Evolutionary conservation across 2,329 filamentous ascomycete genomes (phyloP).

Genomic region (Cercospora sp.): DNA sequence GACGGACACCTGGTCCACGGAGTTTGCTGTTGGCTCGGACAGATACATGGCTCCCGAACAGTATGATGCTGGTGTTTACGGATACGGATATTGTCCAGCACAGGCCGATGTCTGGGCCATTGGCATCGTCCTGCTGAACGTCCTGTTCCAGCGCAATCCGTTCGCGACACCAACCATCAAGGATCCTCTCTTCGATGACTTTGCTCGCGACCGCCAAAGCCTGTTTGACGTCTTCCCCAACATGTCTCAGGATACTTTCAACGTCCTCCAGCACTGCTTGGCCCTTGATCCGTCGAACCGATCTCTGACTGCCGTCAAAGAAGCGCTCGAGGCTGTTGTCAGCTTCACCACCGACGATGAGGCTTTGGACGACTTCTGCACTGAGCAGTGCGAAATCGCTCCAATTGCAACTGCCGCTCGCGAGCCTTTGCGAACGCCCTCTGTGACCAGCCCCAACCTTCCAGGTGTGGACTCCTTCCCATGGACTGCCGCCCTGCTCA

Average conservation of each 20-base stretch:
- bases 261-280: constrained; percentile 88
- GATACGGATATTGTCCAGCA: constrained; percentile 79
- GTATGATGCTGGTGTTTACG: constrained; percentile 78
- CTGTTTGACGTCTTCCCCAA: constrained; percentile 97
- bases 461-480: constrained; percentile 80
- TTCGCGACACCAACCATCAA: constrained; percentile 87
- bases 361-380: constrained; percentile 88
- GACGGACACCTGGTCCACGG: constrained; percentile 83
- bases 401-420: constrained; percentile 77
- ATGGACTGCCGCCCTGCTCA: constrained; percentile 88
- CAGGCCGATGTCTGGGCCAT: constrained; percentile 97
- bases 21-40: constrained; percentile 93
- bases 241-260: constrained; percentile 97
- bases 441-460: constrained; percentile 81
- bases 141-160: constrained; percentile 93
- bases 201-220: constrained; percentile 87
- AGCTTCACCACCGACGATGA: constrained; percentile 95
- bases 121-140: constrained; percentile 93
- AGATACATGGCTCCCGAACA: constrained; percentile 99
- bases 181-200: constrained; percentile 93
- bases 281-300: constrained; percentile 87
- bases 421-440: constrained; percentile 92
- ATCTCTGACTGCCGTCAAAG: constrained; percentile 73
- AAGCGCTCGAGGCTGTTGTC: constrained; percentile 74
- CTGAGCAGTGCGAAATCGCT: constrained; percentile 65